Evolutionary conservation across 495 filamentous ascomycete genomes (phyloP), one percentile per base, ranked within the genome.

Genomic region (Filosporella fistucella): DNA sequence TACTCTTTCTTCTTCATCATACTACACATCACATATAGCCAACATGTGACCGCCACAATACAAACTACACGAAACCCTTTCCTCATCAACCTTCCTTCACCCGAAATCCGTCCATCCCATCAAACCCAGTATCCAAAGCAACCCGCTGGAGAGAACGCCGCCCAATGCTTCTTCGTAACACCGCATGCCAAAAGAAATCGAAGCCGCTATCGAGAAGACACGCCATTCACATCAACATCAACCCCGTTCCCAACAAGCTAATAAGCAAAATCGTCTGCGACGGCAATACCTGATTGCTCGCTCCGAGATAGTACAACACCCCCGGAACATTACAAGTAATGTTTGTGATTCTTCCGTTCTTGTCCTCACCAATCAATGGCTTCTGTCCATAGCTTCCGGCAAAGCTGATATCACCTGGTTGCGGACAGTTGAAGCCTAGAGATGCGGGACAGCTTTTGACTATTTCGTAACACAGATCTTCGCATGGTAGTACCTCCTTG

Each of bases 401-500:
- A 53, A 86, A 74, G 35, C 76, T 82, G 26, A 55, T 45, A 4
- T 59, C 62, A 0, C 67, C 65, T 13, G 71, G 69, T 13, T 60
- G 45, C 0, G 93, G 94, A 69, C 93, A 99, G 3, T 59, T 64
- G 53, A 99, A 97, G 5, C 73, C 73, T 54, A 99, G 65, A 1
- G 70, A 61, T n/a, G 87, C 72, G 3, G 94, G 90, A 70, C 93
- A 99, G 58, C 74, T 86, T 64, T 81, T 80, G 16, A 94, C 86
- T 2, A 97, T 68, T 16, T 79, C 74, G 61, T 89, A 88, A 66
- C 93, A 99, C 32, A 95, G 65, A 52, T 90, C 80, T 42, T 82
- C 71, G 59, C 90, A 95, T 0, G 93, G 93, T 26, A 96, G 69
- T 22, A 97, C 58, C 67, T 99, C 93, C 61, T 90, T 95, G 64